Base-by-base conservation (phyloP, 2,329 filamentous ascomycete genomes). In the Colletotrichum brevisporum region DNA sequence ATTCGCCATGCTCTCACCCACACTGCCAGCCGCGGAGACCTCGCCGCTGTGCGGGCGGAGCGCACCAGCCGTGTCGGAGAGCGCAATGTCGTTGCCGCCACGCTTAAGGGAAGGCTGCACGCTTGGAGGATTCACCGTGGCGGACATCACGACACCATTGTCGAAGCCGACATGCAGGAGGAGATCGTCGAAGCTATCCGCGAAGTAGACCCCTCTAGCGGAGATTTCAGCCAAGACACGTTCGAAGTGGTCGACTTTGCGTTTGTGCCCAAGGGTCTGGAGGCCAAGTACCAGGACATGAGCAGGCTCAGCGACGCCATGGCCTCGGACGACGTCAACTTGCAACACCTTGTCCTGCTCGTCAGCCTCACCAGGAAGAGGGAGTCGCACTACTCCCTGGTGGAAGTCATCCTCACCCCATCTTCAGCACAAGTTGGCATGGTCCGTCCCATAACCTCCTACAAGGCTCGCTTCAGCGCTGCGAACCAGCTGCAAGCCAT, bases 121-220 rank as follows among this genome's bases (percentile, higher is more conserved):
- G 87, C 91, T 8, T 99, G 96, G 96, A 93, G 92, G 76, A 86
- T 98, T 51, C 94, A 95, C 75, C 94, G 95, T 78, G 93, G 93
- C 70, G 95, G 95, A 41, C 93, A 95, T 73, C 91, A 94, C 76
- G 90, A 92, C 51, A 86, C 94, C 55, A 88, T 92, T 54, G 87
- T 88, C 27, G 93, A 95, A 70, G 84, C 91, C 24, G 92, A 97
- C 77, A 84, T 90, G 66, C 89, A 90, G 63, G 89, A 90, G 24
- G 80, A 87, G 4, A 85, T 98, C 43, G 77, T 91, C 16, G 79
- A 84, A 2, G 89, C 90, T 39, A 82, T 97, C 18, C 87, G 88
- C 61, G 82, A 86, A 47, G 80, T 85, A 12, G 85, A 87, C 52
- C 82, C 86, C 1, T 78, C 84, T 52, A 80, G 83, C 58, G 83